Conservation (phyloP, 306 rosid genomes). For the Malus fusca region DNA sequence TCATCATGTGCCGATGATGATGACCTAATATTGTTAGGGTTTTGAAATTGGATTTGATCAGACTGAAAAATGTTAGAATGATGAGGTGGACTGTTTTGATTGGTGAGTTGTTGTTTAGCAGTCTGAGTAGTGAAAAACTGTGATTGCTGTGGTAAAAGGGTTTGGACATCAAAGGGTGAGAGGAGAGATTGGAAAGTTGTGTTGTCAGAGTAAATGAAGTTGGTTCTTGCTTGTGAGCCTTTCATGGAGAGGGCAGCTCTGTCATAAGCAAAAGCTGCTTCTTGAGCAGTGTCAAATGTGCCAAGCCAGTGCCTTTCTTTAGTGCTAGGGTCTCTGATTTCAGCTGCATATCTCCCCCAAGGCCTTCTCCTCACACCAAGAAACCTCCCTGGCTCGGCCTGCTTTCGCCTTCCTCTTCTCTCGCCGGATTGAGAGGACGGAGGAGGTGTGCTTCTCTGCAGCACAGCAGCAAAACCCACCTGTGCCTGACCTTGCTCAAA, state of each 20-base stretch:
- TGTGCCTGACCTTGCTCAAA: slow-evolving; percentile 41
- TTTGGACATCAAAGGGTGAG: slow-evolving; percentile 50
- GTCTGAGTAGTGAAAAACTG: slow-evolving; percentile 29
- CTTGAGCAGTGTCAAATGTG: slow-evolving; percentile 97
- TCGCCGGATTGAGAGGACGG: slow-evolving; percentile 42
- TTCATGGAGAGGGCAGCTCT: slow-evolving; percentile 97
- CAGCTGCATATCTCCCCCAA: slow-evolving; percentile 99
- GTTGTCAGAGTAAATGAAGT: slow-evolving; percentile 75
- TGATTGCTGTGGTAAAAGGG: slow-evolving; percentile 36
- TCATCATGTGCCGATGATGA: slow-evolving; percentile 7
- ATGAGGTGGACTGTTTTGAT: slow-evolving; percentile 28
- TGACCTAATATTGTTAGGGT: slow-evolving; percentile 11
- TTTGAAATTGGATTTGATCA: slow-evolving; percentile 5
- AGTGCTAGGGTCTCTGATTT: slow-evolving; percentile 92
- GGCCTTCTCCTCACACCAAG: slow-evolving; percentile 92
- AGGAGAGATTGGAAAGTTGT: slow-evolving; percentile 56
- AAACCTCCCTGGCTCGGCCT: slow-evolving; percentile 84
- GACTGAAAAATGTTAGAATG: slow-evolving; percentile 12
- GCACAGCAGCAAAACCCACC: slow-evolving; percentile 48
- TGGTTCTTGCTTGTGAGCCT: slow-evolving; percentile 94
- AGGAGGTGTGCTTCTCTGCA: slow-evolving; percentile 59
- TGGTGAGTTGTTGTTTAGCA: slow-evolving; percentile 21
- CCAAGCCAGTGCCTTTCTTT: slow-evolving; percentile 99
- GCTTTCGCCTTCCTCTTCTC: slow-evolving; percentile 81
- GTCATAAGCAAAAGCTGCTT: slow-evolving; percentile 99